Base-by-base conservation (phyloP, 2,329 filamentous ascomycete species). In the Aschersonia sp. region DNA sequence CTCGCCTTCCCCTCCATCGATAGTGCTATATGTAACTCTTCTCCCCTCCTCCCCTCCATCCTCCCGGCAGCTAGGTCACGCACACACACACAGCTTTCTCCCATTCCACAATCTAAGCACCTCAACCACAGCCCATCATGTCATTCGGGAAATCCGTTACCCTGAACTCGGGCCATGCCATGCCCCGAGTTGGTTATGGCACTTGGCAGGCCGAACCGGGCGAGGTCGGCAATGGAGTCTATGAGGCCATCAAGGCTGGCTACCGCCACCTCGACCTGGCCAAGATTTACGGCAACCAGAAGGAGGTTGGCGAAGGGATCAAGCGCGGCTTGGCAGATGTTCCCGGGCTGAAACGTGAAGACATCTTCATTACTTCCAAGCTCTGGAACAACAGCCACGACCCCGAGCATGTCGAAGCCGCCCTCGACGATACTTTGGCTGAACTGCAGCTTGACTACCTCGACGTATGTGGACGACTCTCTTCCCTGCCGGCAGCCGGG, bases 181-280 rank as follows among this genome's bases (percentile, higher is more conserved):
- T 84, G 48, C 76, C 79, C 3, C 69, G 70, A 45, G 64, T 81
- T 51, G 73, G 75, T 52, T 71, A 62, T 50, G 79, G 80, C 57
- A 84, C 80, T 56, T 84, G 80, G 80, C 81, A 84, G 61, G 77
- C 80, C 32, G 67, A 72, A 54, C 78, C 79, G 46, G 76, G 76
- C 52, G 74, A 83, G 63, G 79, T 83, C 50, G 73, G 74, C 49
- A 67, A 73, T 39, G 80, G 80, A 41, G 79, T 85, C 56, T 78
- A 77, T 60, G 71, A 72, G 53, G 79, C 80, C 37, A 70, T 84
- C 50, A 74, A 74, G 61, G 63, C 68, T 40, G 80, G 80, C 49
- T 84, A 83, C 66, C 72, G 77, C 46, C 79, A 83, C 61, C 76
- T 83, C 52, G 68, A 71, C 50, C 60, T 70, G 43, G 67, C 66